Conservation (phyloP, 2,329 filamentous ascomycete species). For the Alternaria conjuncta region DNA sequence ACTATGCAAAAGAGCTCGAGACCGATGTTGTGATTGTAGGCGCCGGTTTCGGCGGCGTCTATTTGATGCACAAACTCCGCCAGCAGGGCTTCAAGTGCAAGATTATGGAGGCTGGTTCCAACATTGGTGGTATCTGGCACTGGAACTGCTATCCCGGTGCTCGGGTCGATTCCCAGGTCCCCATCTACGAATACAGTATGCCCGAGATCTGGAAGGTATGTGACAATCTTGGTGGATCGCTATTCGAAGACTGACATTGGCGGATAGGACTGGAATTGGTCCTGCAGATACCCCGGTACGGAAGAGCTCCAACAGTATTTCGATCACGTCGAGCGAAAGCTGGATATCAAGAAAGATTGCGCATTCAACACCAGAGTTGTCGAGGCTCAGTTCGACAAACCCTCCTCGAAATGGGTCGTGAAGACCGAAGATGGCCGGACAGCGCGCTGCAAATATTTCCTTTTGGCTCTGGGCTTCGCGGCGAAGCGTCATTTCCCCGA, state of each 20-base stretch:
- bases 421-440: constrained; percentile 60
- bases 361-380: constrained; percentile 64
- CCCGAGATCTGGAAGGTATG: constrained; percentile 55
- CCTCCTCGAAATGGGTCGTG: constrained; percentile 58
- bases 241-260: not conserved
- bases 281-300: constrained; percentile 59
- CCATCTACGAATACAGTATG: constrained; percentile 57
- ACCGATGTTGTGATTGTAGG: constrained; percentile 50
- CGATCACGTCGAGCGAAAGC: constrained; percentile 62
- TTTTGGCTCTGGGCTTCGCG: constrained; percentile 64
- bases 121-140: constrained; percentile 54
- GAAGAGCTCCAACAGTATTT: constrained; percentile 65
- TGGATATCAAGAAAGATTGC: constrained; percentile 63
- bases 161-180: constrained; percentile 55
- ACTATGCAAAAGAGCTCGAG: constrained; percentile 45
- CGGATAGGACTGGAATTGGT: constrained; percentile 63
- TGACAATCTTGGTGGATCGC: not conserved
- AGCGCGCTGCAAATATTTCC: constrained; percentile 59
- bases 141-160: constrained; percentile 56
- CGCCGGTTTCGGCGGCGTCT: constrained; percentile 52
- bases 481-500: constrained; percentile 67
- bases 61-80: constrained; percentile 51
- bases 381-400: constrained; percentile 59
- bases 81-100: constrained; percentile 50
- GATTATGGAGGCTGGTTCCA: constrained; percentile 50